A percentile compares a stretch with the other conserved stretches of the same genome.
phyloP scores from a whole-genome alignment of 441 rosid species.

The Populus hybrid region DNA sequence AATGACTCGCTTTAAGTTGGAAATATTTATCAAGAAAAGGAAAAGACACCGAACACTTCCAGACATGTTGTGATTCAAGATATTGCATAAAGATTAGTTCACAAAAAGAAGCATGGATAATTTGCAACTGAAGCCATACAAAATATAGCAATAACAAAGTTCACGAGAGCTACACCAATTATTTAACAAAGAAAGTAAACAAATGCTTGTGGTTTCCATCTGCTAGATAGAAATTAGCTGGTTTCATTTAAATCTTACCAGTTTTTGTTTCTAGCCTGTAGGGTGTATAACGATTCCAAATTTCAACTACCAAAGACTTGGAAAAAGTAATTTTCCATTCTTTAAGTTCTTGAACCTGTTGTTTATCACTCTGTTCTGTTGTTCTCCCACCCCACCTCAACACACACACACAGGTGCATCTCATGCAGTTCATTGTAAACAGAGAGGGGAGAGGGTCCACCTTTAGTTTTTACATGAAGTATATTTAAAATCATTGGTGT shows the following conservation, averaged over 20 bases:
- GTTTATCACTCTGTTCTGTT: background rate
- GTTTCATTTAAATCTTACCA: background rate
- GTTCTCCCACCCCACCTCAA: background rate
- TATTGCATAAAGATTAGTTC: too few relatives aligned
- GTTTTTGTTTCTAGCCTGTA: background rate
- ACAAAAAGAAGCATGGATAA: too few relatives aligned
- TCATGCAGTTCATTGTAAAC: background rate
- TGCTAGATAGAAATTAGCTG: too few relatives aligned
- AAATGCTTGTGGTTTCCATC: background rate
- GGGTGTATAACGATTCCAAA: background rate
- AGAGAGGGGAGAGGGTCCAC: slow-evolving; percentile 1
- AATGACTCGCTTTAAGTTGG: slow-evolving; percentile 9
- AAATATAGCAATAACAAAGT: too few relatives aligned
- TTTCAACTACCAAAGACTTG: background rate
- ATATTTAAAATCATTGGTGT: background rate
- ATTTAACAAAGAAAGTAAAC: background rate
- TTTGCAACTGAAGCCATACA: too few relatives aligned
- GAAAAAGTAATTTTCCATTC: background rate
- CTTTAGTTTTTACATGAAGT: background rate
- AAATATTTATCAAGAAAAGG: background rate
- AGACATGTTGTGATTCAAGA: background rate
- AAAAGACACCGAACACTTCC: background rate
- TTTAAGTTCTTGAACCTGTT: background rate
- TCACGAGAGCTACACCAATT: background rate
- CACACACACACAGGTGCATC: background rate